Base-by-base conservation (phyloP, 129 eudicot genomes). In the sunflower (Helianthus annuus) region DNA sequence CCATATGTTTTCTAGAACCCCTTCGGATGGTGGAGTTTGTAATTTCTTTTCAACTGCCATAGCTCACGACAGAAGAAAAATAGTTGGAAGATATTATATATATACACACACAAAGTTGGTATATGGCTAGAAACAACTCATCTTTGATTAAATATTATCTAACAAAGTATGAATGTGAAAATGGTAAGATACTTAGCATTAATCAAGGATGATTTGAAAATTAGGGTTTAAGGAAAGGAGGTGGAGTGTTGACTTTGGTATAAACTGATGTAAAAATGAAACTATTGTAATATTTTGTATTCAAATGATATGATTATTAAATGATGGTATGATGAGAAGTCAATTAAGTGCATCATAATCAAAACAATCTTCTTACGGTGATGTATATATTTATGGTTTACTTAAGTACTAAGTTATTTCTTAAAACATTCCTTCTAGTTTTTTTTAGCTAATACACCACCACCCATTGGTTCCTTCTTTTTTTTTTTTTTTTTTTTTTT, bases 1-100 rank as follows among this genome's bases (percentile, higher is more conserved):
- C 96, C 96, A 91, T 2, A 88, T 89, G 32, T 83, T 83, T 71
- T 91, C 96, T 29, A 91, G 83, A 62, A 91, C 89, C 10, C 90
- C 82, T 59, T 74, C 85, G 0, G 84, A 53, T 13, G 72, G 52
- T 51, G 76, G 48, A n/a, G 64, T 59, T 8, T 79, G 54, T 57
- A 12, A 38, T 16, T 76, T 62, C 36, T 64, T 76, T 29, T 71
- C 87, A 55, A 80, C 79, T 0, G 86, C 88, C 91, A 90, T 90
- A 39, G 27, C 51, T 51, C 34, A 71, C 66, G 71, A 70, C 34
- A 56, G 10, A 53, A 75, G 49, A 12, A 52, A 24, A 49, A 61
- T 46, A 17, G 40, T 63, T 39, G 17, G 39, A 61, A 11, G 16
- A 9, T 36, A 53, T 19, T 76, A 49, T 71, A 34, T 44, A 55